These are phyloP conservation scores for Diplodia sapinea DNA, from an alignment of 2,329 filamentous ascomycete species.

Conservation along the genomic window DNA sequence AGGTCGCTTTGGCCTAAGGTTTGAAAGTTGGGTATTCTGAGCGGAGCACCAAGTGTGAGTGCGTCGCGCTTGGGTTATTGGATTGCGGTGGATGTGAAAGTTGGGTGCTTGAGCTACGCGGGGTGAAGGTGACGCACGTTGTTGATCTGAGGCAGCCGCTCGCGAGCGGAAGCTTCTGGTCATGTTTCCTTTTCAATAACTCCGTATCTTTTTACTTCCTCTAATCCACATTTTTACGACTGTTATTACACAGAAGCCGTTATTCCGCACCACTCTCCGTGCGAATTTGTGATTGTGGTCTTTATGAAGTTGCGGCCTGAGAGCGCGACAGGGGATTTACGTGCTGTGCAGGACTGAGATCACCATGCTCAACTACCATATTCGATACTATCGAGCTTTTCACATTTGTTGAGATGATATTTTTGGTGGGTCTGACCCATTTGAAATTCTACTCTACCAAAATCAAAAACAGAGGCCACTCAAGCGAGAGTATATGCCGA, in stretches of 20 bases:
- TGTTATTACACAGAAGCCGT: neutral
- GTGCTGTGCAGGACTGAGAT: neutral
- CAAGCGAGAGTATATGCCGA: slow-evolving; percentile 20
- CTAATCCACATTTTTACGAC: neutral
- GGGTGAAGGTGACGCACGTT: neutral
- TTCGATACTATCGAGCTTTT: neutral
- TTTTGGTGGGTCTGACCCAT: slow-evolving; percentile 23
- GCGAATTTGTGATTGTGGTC: neutral
- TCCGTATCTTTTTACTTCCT: neutral
- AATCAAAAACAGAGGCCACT: neutral
- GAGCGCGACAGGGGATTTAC: neutral
- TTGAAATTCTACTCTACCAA: slow-evolving; percentile 15
- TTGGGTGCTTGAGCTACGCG: neutral
- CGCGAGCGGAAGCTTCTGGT: slow-evolving; percentile 7
- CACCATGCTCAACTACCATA: neutral
- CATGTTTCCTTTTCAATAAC: neutral
- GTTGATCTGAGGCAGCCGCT: slow-evolving; percentile 12
- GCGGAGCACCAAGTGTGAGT: neutral
- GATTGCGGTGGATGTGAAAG: neutral
- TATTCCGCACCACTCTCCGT: neutral
- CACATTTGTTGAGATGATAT: neutral
- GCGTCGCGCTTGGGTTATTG: neutral
- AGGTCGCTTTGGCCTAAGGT: neutral
- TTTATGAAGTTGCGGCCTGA: neutral
- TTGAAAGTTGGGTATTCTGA: neutral